Evolutionary conservation across 1,284 basidiomycete genomes (phyloP), one percentile per base, ranked within the genome.

Genomic region (Chiua sp.): DNA sequence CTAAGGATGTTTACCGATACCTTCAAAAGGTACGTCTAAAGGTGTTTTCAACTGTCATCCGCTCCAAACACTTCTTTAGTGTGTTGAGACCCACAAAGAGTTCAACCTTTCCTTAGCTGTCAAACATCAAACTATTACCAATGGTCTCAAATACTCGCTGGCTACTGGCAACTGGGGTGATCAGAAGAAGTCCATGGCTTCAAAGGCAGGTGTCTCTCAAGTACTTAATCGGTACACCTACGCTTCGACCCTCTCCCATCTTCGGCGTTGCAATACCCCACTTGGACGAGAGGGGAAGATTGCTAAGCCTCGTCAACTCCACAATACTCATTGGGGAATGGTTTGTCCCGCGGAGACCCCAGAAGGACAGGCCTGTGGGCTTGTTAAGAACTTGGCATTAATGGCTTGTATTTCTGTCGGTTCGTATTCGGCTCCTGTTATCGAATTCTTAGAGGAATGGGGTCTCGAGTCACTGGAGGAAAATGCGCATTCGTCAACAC

Each of bases 311-410:
- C 97, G 98, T 72, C 98, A 99, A 73, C 82, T 99, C 59, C 98
- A 99, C 78, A 99, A 99, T 75, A 98, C 98, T 3, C 97, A 99
- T 74, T 99, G 97, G 97, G 97, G 97, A 50, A 98, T 99, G 96
- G 97, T 99, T 15, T 98, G 96, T 73, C 98, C 97, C 47, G 98
- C 98, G 53, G 97, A 99, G 77, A 99, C 97, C 15, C 97, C 97
- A 10, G 97, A 99, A 90, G 97, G 97, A 58, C 97, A 99, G 76
- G 98, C 97, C 63, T 99, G 97, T 80, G 97, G 97, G 78, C 86
- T 99, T 51, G 98, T 99, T 77, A 99, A 99, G 82, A 99, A 99
- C 77, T 80, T 99, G 62, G 94, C 97, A 12, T 87, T 99, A 67
- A 98, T 99, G 96, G 84, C 96, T 11, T 97, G 95, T 77, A 98